Evolutionary conservation across 345 rosid genomes (phyloP), one percentile per base, ranked within the genome.

Genomic region (Eucalyptus sideroxylon): DNA sequence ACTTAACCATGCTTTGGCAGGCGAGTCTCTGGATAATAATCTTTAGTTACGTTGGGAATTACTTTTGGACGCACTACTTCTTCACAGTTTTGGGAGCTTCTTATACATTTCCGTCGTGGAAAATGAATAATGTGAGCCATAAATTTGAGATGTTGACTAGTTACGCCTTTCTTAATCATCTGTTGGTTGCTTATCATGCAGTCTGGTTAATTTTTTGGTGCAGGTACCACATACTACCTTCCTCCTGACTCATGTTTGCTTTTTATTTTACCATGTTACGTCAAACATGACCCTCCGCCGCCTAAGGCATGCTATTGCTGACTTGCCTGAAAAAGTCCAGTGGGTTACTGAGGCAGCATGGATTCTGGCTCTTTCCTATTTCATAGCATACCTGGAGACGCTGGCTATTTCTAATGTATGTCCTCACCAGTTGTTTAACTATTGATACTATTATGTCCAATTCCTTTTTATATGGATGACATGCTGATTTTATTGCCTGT

Each of bases 41-140:
- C 67, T 98, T 97, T 91, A 97, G 99, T 92, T 97, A 98, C 87
- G 99, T 98, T 40, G 99, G 99, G 62, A 98, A 98, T 90, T 98
- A 98, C 95, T 98, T 98, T 89, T 98, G 99, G 99, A 97, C 99
- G 21, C 99, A 98, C 89, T 98, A 97, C 91, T 98, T 98, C 97
- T 98, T 98, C 93, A 92, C 97, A 49, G 98, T 98, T 91, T 89
- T 98, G 93, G 99, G 99, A 89, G 99, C 99, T 37, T 95, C 99
- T n/a, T 98, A 98, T 91, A 97, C 99, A 85, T 98, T 98, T 88
- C 99, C 99, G 37, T 97, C 99, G 1, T 98, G 99, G 99, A 98
- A 91, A 94, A 98, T 98, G 99, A 98, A 98, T 90, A 91, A 98
- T 90, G 99, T 98, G 94, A 94, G 96, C 89, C 47, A 86, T 45